Conservation (phyloP, 2,329 filamentous ascomycete genomes). For the Fonsecaea nubica region DNA sequence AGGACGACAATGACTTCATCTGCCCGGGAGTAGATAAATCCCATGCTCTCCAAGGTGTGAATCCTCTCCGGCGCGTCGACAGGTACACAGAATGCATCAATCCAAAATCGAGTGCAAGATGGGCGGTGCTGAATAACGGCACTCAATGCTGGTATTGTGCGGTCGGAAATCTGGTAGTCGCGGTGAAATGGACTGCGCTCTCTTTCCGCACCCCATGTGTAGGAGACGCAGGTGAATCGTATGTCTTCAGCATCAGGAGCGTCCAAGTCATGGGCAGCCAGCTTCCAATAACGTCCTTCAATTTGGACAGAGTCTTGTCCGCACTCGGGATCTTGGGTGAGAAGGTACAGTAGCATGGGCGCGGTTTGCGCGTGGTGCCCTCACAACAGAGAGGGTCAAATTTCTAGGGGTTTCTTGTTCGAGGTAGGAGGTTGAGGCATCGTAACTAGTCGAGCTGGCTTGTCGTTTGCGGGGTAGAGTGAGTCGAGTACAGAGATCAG, state of each 20-base stretch:
- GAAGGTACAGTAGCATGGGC: conserved; percentile 16
- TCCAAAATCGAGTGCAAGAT: conserved; percentile 18
- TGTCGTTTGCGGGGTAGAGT: too few relatives aligned
- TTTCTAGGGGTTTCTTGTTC: too few relatives aligned
- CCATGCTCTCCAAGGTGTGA: conserved; percentile 29
- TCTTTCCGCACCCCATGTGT: conserved; percentile 20
- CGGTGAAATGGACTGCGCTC: conserved; percentile 16
- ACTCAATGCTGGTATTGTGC: conserved; percentile 19
- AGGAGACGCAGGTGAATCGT: conserved; percentile 27
- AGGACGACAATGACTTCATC: conserved; percentile 25
- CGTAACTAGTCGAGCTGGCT: too few relatives aligned
- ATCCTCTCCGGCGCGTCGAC: conserved; percentile 3
- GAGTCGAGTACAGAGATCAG: too few relatives aligned
- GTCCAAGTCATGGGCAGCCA: conserved; percentile 14
- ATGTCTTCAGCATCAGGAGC: background rate
- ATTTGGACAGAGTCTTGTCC: conserved; percentile 11
- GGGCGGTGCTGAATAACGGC: conserved; percentile 11
- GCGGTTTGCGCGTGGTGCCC: background rate
- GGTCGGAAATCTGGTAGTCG: conserved; percentile 9
- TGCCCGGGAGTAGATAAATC: conserved; percentile 23
- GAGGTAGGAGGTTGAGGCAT: too few relatives aligned
- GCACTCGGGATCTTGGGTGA: conserved; percentile 9
- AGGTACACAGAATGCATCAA: conserved; percentile 29
- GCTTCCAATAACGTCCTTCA: conserved; percentile 6
- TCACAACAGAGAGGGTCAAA: background rate